Conservation (phyloP, 306 rosid genomes). For the Trifolium pratense region DNA sequence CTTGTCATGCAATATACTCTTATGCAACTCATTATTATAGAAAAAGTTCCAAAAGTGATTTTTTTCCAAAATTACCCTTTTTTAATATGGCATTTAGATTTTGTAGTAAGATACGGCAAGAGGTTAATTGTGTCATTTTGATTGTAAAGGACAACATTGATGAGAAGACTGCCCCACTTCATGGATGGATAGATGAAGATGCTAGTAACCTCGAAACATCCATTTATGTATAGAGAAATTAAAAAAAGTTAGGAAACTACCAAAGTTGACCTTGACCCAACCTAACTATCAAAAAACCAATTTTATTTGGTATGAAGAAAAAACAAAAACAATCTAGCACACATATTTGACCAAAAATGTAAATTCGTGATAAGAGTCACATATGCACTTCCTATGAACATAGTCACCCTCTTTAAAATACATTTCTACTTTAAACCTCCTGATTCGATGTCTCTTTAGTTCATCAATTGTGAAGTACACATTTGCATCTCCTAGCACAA, state of each 20-base stretch:
- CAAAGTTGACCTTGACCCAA: slow-evolving; percentile 53
- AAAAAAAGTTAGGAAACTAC: slow-evolving; percentile 19
- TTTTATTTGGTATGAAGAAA: no score
- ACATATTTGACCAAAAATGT: slow-evolving; percentile 51
- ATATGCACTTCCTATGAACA: background rate
- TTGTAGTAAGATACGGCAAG: background rate
- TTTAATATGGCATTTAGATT: background rate
- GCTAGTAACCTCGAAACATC: slow-evolving; percentile 43
- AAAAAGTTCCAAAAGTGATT: background rate
- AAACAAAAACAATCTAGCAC: no score
- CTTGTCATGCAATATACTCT: slow-evolving; percentile 26
- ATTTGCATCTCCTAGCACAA: no score
- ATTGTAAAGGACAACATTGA: background rate
- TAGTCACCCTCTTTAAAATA: background rate
- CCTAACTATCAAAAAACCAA: slow-evolving; percentile 32
- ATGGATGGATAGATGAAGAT: slow-evolving; percentile 14
- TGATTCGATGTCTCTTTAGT: no score
- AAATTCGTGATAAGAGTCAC: slow-evolving; percentile 6
- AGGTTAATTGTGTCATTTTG: slow-evolving; percentile 26
- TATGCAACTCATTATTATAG: slow-evolving; percentile 11
- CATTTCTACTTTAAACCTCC: background rate
- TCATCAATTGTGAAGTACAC: no score
- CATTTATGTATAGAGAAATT: slow-evolving; percentile 1
- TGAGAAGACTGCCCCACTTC: slow-evolving; percentile 33
- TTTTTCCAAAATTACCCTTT: slow-evolving; percentile 23